Conservation (phyloP, 331 rosid species). For the Malus hybrid region DNA sequence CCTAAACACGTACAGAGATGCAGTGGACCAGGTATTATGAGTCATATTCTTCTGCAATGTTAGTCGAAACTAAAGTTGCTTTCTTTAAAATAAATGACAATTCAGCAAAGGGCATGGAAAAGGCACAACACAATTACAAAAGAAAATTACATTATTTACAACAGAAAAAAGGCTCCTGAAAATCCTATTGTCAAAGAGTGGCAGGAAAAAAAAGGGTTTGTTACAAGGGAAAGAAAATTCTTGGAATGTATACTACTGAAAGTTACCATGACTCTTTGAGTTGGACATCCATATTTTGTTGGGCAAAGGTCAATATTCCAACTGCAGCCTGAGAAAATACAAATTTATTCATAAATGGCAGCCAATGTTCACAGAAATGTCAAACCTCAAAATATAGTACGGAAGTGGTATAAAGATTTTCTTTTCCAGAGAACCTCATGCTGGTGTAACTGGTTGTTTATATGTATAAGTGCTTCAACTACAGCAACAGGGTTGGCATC, state of each 20-base stretch:
- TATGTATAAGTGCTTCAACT: conserved; percentile 93
- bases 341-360: conserved; percentile 8
- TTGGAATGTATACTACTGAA: background rate
- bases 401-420: background rate
- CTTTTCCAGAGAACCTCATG: conserved; percentile 62
- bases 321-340: conserved; percentile 76
- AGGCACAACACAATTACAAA: too few relatives aligned
- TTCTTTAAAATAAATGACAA: background rate
- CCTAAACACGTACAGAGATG: conserved; percentile 37
- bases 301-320: conserved; percentile 94
- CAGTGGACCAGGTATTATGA: background rate
- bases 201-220: background rate
- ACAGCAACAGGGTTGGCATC: conserved; percentile 74
- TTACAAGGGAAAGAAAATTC: background rate
- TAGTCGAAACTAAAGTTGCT: background rate
- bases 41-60: background rate
- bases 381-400: background rate
- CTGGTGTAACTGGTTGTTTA: conserved; percentile 90
- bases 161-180: background rate
- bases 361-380: conserved; percentile 1
- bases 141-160: too few relatives aligned
- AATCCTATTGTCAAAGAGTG: background rate
- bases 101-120: background rate
- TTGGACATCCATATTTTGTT: conserved; percentile 78
- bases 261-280: conserved; percentile 92